These are phyloP conservation scores for Pythium rhizo-oryzae DNA, from an alignment of 352 stramenopile species.

Conservation along the genomic window DNA sequence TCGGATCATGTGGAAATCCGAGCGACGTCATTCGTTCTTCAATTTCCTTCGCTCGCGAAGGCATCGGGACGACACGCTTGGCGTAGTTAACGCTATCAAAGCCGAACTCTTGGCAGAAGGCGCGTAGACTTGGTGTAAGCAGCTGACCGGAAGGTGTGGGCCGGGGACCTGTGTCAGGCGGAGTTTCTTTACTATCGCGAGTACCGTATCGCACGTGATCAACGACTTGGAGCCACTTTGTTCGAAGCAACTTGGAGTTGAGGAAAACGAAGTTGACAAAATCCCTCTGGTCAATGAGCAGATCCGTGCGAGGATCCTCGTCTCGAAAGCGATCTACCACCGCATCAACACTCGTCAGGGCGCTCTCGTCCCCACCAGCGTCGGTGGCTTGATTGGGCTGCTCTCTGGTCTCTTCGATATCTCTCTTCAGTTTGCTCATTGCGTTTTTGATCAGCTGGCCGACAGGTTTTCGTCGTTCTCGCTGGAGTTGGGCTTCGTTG, in stretches of 20 bases:
- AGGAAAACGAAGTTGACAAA: constrained; percentile 71
- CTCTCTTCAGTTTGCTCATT: constrained; percentile 21
- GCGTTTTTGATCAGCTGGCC: constrained; percentile 18
- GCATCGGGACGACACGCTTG: constrained; percentile 31
- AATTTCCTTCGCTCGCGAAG: constrained; percentile 42
- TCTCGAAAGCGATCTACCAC: constrained; percentile 47
- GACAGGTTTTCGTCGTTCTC: background rate
- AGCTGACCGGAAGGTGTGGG: background rate
- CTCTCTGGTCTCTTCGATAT: constrained; percentile 16
- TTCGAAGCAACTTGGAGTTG: constrained; percentile 47
- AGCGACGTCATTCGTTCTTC: constrained; percentile 44
- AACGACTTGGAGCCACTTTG: constrained; percentile 57
- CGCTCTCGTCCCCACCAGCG: background rate
- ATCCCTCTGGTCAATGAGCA: constrained; percentile 44
- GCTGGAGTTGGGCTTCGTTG: background rate
- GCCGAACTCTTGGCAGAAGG: constrained; percentile 47
- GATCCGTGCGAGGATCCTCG: constrained; percentile 32
- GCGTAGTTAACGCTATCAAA: constrained; percentile 10
- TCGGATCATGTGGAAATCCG: constrained; percentile 44
- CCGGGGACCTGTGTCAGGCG: background rate
- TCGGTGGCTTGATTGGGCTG: background rate
- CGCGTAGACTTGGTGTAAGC: constrained; percentile 16
- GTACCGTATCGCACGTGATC: constrained; percentile 45
- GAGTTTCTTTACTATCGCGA: background rate
- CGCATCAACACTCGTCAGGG: constrained; percentile 29